These are phyloP conservation scores for Penicillium atrosanguineum DNA, from an alignment of 495 filamentous ascomycete genomes.

Conservation along the genomic window DNA sequence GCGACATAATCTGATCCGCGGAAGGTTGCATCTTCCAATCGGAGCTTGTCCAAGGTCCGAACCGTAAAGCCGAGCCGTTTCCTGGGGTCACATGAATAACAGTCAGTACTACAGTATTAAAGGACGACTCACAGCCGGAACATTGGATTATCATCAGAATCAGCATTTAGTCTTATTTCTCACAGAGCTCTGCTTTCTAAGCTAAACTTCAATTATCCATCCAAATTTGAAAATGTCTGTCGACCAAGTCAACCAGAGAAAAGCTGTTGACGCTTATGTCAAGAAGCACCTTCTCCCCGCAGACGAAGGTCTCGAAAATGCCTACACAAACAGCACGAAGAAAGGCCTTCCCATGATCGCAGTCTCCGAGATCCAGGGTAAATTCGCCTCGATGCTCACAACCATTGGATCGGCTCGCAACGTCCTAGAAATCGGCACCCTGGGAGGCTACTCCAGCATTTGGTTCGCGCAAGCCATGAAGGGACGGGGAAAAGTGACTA, in stretches of 20 bases:
- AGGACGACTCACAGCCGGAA: too few relatives aligned
- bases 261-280: neutral
- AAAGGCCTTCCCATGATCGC: constrained; percentile 27
- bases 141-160: too few relatives aligned
- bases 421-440: constrained; percentile 51
- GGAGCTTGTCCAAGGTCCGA: too few relatives aligned
- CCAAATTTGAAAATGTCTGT: neutral
- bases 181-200: too few relatives aligned
- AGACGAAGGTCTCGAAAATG: neutral
- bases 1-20: too few relatives aligned
- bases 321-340: constrained; percentile 6
- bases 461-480: constrained; percentile 44
- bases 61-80: too few relatives aligned
- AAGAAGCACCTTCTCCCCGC: constrained; percentile 1
- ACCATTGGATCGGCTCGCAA: constrained; percentile 31
- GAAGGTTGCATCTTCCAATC: too few relatives aligned
- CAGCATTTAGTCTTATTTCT: too few relatives aligned
- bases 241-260: neutral
- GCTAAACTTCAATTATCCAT: too few relatives aligned
- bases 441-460: constrained; percentile 53
- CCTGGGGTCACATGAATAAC: too few relatives aligned
- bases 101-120: too few relatives aligned
- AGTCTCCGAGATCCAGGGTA: constrained; percentile 36
- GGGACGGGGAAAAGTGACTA: constrained; percentile 38
- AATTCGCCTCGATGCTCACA: constrained; percentile 41